These are phyloP conservation scores for Blastomyces silverae DNA, from an alignment of 2,329 filamentous ascomycete genomes.

Conservation along the genomic window DNA sequence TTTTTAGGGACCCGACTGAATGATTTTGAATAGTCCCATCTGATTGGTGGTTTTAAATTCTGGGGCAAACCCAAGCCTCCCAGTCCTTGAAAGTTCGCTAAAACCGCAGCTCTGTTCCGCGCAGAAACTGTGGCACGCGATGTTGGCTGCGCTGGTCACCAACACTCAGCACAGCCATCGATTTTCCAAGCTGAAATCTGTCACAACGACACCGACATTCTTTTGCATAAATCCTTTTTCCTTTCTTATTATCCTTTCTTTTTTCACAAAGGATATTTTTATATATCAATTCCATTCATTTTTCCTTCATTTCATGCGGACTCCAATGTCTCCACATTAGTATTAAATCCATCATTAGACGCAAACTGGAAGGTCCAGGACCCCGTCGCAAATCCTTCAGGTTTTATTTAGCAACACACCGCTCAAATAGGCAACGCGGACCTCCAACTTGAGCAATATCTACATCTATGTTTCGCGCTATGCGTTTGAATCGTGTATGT, in stretches of 20 bases:
- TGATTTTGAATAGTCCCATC: too few species aligned
- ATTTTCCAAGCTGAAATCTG: background rate
- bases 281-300: slow-evolving; percentile 1
- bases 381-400: background rate
- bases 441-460: background rate
- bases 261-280: slow-evolving; percentile 2
- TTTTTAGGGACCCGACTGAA: too few species aligned
- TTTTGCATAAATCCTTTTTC: background rate
- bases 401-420: background rate
- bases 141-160: background rate
- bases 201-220: background rate
- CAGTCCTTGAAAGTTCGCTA: too few species aligned
- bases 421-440: background rate
- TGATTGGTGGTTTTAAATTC: background rate
- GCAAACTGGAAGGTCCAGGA: background rate
- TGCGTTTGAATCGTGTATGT: slow-evolving; percentile 15
- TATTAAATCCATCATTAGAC: background rate
- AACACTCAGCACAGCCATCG: background rate
- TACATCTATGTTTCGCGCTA: slow-evolving; percentile 12
- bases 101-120: background rate
- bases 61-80: background rate
- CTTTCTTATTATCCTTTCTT: background rate
- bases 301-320: slow-evolving; percentile 3
- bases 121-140: background rate
- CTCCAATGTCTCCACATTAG: background rate